phyloP scores from a whole-genome alignment of 257 asterid genomes.

The Solanum pennellii region DNA sequence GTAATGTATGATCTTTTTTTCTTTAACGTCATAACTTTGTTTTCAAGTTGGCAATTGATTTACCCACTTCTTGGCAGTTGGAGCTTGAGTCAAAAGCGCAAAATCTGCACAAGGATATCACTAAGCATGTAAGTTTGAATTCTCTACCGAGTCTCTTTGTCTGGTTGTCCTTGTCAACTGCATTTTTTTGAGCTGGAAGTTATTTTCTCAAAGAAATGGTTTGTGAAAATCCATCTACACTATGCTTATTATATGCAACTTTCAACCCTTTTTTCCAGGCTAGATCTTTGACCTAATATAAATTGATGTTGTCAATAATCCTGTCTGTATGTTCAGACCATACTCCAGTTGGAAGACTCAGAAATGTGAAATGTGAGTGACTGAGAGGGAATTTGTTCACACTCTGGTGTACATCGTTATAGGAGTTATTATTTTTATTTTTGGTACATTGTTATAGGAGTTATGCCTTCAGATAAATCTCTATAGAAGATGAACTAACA shows the following conservation, averaged over 20 bases:
- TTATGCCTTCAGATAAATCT: not conserved
- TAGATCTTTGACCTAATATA: not conserved
- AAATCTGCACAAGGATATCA: slow-evolving; percentile 65
- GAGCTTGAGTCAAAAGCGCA: slow-evolving; percentile 68
- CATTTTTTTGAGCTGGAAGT: not conserved
- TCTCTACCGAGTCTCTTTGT: not conserved
- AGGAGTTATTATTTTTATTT: not conserved
- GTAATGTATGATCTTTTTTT: not conserved
- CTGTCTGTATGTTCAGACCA: not conserved
- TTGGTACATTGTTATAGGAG: not conserved
- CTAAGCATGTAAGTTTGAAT: slow-evolving; percentile 46
- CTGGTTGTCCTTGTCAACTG: not conserved
- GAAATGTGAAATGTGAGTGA: not conserved
- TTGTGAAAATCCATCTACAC: not conserved
- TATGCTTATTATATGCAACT: not conserved
- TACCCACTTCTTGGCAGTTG: slow-evolving; percentile 30
- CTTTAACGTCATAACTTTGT: not conserved
- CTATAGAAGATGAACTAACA: not conserved
- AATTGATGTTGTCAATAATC: not conserved
- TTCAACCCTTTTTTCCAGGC: not conserved
- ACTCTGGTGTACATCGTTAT: not conserved
- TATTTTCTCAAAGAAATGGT: not conserved
- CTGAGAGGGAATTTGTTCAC: not conserved
- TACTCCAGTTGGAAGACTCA: not conserved
- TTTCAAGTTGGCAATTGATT: not conserved